Evolutionary conservation across 2,329 filamentous ascomycete species (phyloP).

Genomic region (Ophiosphaerella herpotricha): DNA sequence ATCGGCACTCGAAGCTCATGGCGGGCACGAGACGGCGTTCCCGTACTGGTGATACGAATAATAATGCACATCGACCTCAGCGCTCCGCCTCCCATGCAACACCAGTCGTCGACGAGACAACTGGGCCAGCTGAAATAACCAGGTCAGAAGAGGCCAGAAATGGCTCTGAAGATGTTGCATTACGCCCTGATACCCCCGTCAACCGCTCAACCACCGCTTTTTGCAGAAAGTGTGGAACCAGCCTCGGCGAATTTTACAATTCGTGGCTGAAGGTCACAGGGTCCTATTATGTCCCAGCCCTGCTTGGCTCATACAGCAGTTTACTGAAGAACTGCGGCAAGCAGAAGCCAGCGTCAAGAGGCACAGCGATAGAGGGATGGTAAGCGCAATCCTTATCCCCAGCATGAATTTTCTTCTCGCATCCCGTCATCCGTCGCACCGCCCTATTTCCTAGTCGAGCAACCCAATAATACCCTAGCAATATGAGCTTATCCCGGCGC

Average conservation of each 20-base stretch:
- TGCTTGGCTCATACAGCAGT: constrained; percentile 40
- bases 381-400: constrained; percentile 33
- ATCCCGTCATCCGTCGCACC: constrained; percentile 30
- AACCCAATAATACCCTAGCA: constrained; percentile 32
- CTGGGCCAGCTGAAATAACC: background rate
- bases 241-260: constrained; percentile 45
- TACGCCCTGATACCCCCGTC: constrained; percentile 11
- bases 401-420: constrained; percentile 20
- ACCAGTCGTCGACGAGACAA: constrained; percentile 7
- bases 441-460: constrained; percentile 31
- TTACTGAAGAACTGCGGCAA: constrained; percentile 31
- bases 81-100: constrained; percentile 14
- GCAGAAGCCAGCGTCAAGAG: constrained; percentile 32
- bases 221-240: constrained; percentile 34
- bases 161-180: constrained; percentile 17
- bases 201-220: constrained; percentile 32
- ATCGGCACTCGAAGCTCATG: constrained; percentile 15
- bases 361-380: constrained; percentile 44
- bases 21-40: constrained; percentile 27
- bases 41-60: constrained; percentile 23
- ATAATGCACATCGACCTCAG: constrained; percentile 12
- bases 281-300: constrained; percentile 42
- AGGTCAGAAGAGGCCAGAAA: constrained; percentile 12
- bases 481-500: constrained; percentile 40
- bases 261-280: constrained; percentile 42